Evolutionary conservation across 2,329 filamentous ascomycete species (phyloP), one percentile per base, ranked within the genome.

Genomic region (Colletotrichum incanum): DNA sequence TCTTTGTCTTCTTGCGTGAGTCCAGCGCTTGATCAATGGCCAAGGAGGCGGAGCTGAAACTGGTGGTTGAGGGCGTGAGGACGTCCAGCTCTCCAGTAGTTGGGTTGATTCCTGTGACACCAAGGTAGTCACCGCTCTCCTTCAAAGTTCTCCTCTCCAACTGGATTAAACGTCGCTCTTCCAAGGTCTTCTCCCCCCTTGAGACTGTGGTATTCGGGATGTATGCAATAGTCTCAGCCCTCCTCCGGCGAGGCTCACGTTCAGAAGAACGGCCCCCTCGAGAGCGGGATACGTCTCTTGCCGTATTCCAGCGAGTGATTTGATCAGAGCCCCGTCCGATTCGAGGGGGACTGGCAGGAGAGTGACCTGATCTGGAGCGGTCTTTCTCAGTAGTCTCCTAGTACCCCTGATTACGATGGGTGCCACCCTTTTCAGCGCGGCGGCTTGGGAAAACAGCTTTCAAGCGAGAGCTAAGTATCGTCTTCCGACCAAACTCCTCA

Each of bases 51-150:
- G 78, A 80, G 68, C 83, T 84, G 37, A 82, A 81, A 0, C 85
- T 86, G 71, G 85, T 88, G 18, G 83, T 82, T 3, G 86, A 86
- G 9, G 86, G 85, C 5, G 86, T 88, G 47, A 89, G 79, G 18
- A 86, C 78, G 69, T 90, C 86, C 60, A 86, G 84, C 73, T 86
- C 81, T 6, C 89, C 88, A 0, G 89, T 90, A 52, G 84, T 80
- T 0, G 89, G 89, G 75, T 91, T 90, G 65, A 88, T 82, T 4
- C 89, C 89, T 70, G 89, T 88, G 1, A 90, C 86, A 2, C 88
- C 89, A 0, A 91, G 83, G 76, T 86, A 91, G 76, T 91, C 89
- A 5, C 88, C 88, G 65, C 86, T 89, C 65, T 86, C 84, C 72
- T 86, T 88, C 65, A 90, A 81, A 50, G 78, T 84, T 55, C 83